These are phyloP conservation scores for Ceratobasidium sp. DNA, from an alignment of 1,284 basidiomycete genomes.

Conservation along the genomic window DNA sequence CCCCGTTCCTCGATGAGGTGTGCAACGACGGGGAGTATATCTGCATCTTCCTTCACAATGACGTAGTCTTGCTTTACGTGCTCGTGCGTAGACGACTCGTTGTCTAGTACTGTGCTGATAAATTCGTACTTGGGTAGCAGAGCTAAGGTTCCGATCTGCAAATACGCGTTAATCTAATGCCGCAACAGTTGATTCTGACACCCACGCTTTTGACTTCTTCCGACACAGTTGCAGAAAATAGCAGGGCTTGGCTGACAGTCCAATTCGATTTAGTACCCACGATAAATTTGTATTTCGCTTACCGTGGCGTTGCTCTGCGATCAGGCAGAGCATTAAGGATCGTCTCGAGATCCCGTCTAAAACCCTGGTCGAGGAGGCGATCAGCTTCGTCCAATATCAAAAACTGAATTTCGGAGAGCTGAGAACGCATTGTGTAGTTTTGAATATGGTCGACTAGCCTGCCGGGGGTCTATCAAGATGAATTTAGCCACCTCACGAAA, in stretches of 20 bases:
- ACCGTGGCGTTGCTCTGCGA: slow-evolving; percentile 56
- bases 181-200: slow-evolving; percentile 48
- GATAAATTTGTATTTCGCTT: slow-evolving; percentile 54
- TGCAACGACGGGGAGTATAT: slow-evolving; percentile 61
- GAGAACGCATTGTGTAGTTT: slow-evolving; percentile 54
- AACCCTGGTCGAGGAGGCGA: slow-evolving; percentile 95
- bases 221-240: slow-evolving; percentile 62
- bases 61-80: slow-evolving; percentile 69
- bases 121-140: slow-evolving; percentile 66
- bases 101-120: slow-evolving; percentile 68
- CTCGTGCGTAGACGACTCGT: slow-evolving; percentile 73
- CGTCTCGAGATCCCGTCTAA: slow-evolving; percentile 86
- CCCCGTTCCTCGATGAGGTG: slow-evolving; percentile 56
- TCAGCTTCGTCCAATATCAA: slow-evolving; percentile 96
- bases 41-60: slow-evolving; percentile 57
- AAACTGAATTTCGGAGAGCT: slow-evolving; percentile 53
- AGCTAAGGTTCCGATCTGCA: slow-evolving; percentile 48
- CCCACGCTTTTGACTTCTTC: slow-evolving; percentile 57
- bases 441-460: slow-evolving; percentile 60
- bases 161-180: neutral
- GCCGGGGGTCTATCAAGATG: slow-evolving; percentile 56
- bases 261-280: slow-evolving; percentile 53
- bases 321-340: slow-evolving; percentile 77
- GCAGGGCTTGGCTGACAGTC: slow-evolving; percentile 56
- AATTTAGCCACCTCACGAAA: neutral